Base-by-base conservation (phyloP, 495 filamentous ascomycete species). In the Trichoderma parareesei region DNA sequence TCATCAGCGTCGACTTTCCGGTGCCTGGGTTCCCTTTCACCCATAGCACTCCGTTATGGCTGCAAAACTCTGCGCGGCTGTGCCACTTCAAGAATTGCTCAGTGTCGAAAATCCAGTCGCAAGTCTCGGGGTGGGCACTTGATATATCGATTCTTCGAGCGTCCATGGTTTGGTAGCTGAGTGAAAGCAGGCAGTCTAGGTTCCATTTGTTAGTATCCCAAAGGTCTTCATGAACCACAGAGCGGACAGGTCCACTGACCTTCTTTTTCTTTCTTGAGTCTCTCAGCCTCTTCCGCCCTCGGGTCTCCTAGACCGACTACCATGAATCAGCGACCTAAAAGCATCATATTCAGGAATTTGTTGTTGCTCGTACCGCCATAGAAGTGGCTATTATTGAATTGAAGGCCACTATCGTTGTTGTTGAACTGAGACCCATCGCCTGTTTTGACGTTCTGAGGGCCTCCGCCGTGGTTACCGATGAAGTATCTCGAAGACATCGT, bases 1-100 rank as follows among this genome's bases (percentile, higher is more conserved):
- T 70, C 66, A 71, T 71, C 13, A 69, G 16, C 9, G 69, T 71
- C 33, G 69, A 73, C 61, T 73, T 72, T 35, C 69, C 69, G 2
- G 66, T 63, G 3, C 69, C 69, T 3, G 71, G 68, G 33, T 72
- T 69, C 4, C 71, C 69, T 42, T 70, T 69, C 55, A 72, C 62
- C 70, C 69, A 71, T 20, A 71, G 64, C 10, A 72, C 61, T 35
- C 67, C 65, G 37, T 70, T 67, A n/a, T 70, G 64, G 16, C 10
- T 41, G n/a, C 35, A 18, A 10, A 0, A 64, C 10, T 60, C 0
- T 0, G 27, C 37, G 37, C 60, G 38, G n/a, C 27, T 1, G n/a
- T 53, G 60, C 65, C 65, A 68, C 35, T 59, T 13, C 4, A 27
- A 38, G 44, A 68, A 68, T 27, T 66, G 60, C 5, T 42, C 0